Evolutionary conservation across 441 rosid species (phyloP).

Genomic region (Pelargonium fulgidum): DNA sequence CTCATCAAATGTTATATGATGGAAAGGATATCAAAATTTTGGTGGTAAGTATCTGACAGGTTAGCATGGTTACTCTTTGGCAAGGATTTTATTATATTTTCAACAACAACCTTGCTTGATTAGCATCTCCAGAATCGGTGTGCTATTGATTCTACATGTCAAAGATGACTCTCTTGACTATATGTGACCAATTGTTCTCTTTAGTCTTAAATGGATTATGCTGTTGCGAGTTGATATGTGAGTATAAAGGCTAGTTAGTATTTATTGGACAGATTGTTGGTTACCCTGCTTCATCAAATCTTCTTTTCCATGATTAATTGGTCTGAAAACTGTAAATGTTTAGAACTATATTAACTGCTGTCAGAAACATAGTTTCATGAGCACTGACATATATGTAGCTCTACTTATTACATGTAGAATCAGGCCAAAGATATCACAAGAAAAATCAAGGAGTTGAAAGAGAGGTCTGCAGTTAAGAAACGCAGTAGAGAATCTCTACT

Average conservation of each 20-base stretch:
- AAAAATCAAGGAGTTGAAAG: conserved; percentile 41
- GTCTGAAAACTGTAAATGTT: neutral
- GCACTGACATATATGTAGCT: neutral
- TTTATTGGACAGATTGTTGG: neutral
- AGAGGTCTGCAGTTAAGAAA: conserved; percentile 25
- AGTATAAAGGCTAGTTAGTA: neutral
- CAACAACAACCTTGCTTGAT: neutral
- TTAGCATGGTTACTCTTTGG: neutral
- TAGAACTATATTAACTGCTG: too few relatives aligned
- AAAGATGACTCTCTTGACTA: neutral
- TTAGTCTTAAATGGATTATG: too few relatives aligned
- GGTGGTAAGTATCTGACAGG: conserved; percentile 40
- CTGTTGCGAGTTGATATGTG: too few relatives aligned
- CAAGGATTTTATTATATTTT: neutral
- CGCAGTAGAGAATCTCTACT: conserved; percentile 30
- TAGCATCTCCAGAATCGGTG: neutral
- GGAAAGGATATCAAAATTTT: conserved; percentile 50
- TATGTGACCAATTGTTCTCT: neutral
- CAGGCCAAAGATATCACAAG: conserved; percentile 41
- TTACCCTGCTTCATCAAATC: neutral
- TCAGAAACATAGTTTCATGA: neutral
- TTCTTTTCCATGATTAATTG: neutral
- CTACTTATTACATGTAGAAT: conserved; percentile 34
- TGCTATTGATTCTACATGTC: neutral
- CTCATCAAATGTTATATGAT: conserved; percentile 61